Evolutionary conservation across 352 stramenopile genomes (phyloP).

Genomic region (Phytophthora kernoviae): DNA sequence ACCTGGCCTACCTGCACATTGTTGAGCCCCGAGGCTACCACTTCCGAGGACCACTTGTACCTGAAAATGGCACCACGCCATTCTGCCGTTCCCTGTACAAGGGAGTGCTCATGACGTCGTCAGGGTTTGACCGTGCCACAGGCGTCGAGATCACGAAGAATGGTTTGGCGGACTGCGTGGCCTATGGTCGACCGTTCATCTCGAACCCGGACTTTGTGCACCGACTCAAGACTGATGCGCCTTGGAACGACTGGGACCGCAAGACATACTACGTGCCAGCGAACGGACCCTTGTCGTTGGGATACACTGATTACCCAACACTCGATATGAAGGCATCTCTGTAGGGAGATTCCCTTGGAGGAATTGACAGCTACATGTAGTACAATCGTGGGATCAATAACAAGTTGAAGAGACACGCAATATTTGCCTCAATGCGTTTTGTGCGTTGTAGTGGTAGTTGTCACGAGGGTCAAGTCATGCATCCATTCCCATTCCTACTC

Average conservation of each 20-base stretch:
- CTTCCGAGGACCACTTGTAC: conserved; percentile 31
- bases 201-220: conserved; percentile 69
- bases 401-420: no score
- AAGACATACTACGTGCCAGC: conserved; percentile 46
- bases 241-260: conserved; percentile 48
- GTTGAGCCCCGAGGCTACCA: conserved; percentile 57
- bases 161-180: conserved; percentile 51
- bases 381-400: no score
- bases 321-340: conserved; percentile 44
- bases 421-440: no score
- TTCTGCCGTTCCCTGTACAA: conserved; percentile 53
- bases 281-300: conserved; percentile 23
- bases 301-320: conserved; percentile 54
- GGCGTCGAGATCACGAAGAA: conserved; percentile 38
- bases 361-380: no score
- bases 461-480: no score
- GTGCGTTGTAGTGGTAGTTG: no score
- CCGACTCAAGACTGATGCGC: conserved; percentile 40
- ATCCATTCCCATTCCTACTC: no score
- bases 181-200: conserved; percentile 70
- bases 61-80: conserved; percentile 40
- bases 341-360: conserved; percentile 9
- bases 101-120: conserved; percentile 56
- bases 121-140: conserved; percentile 46
- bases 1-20: conserved; percentile 61